Base-by-base conservation (phyloP, 1,284 basidiomycete species). In the Fomitopsis schrenkii region DNA sequence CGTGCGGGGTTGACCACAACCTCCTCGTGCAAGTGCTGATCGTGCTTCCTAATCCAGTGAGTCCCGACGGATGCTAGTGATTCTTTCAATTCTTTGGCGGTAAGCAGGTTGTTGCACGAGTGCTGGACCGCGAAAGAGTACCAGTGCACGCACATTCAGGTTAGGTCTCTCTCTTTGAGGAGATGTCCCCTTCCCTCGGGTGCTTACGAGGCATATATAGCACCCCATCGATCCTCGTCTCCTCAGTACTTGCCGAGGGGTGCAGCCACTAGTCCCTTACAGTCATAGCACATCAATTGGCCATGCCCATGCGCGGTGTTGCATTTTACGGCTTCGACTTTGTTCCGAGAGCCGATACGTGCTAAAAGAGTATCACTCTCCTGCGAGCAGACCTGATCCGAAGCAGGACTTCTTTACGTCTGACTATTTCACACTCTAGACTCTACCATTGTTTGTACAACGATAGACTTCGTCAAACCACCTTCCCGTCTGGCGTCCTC, bases 261-360 rank as follows among this genome's bases (percentile, higher is more conserved):
- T 22, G 15, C 10, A 22, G 14, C 5, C 19, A 3, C 22, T 17
- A 26, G 19, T 3, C 10, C n/a, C n/a, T 54, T 41, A 12, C 46
- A 52, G 15, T n/a, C n/a, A 38, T n/a, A n/a, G 15, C 35, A n/a
- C n/a, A 3, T n/a, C n/a, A n/a, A n/a, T 17, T 15, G 19, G 5
- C n/a, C 30, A 64, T 64, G 63, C 62, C n/a, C n/a, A n/a, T n/a
- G n/a, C n/a, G 59, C 17, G 61, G 59, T 48, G 62, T 63, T 22
- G 53, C 59, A 26, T 78, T 78, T 66, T 83, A 82, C 63, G 80
- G 82, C 17, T 82, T 80, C 63, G 80, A 77, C 3, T 76, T 82
- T 36, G 81, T 83, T 30, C 74, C 79, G 5, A 73, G 81, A 48
- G 79, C 63, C 80, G 80, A 15, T 79, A 81, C 19, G 72, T 81